Percentiles rank a stretch among this genome's conserved stretches.
Evolutionary conservation across 1,284 basidiomycete species (phyloP).

Genomic region (Ceratorhiza oryzae-sativae): DNA sequence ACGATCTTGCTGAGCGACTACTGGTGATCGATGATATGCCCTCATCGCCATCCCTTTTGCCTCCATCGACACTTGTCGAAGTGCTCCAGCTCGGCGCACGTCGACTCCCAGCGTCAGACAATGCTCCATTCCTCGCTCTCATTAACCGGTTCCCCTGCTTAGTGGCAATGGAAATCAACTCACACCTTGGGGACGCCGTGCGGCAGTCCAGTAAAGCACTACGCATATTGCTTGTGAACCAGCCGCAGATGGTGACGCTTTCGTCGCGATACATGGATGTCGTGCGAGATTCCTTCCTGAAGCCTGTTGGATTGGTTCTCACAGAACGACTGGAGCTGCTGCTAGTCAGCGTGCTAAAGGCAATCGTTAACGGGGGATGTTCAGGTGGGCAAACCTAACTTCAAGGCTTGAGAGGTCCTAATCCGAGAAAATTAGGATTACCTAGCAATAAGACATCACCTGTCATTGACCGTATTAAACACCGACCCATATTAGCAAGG

Average conservation of each 20-base stretch:
- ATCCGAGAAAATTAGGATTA: background rate
- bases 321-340: constrained; percentile 51
- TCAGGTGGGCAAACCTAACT: background rate
- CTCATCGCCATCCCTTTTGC: constrained; percentile 40
- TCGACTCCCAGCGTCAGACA: constrained; percentile 54
- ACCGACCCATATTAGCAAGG: constrained; percentile 50
- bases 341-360: constrained; percentile 24
- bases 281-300: constrained; percentile 65
- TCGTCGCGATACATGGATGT: constrained; percentile 74
- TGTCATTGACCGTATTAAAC: constrained; percentile 28
- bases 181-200: constrained; percentile 58
- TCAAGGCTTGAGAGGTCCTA: background rate
- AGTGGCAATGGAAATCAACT: constrained; percentile 71
- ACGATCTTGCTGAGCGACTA: constrained; percentile 64
- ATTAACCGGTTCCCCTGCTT: constrained; percentile 69
- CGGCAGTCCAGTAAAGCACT: constrained; percentile 59
- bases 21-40: constrained; percentile 63
- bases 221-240: constrained; percentile 64
- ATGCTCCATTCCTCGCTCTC: constrained; percentile 59
- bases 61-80: constrained; percentile 60
- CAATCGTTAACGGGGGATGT: constrained; percentile 31
- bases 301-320: constrained; percentile 24
- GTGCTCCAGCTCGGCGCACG: constrained; percentile 71
- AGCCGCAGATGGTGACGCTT: constrained; percentile 69
- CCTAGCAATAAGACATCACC: constrained; percentile 18